Base-by-base conservation (phyloP, 768 basidiomycete species). In the Clathrus columnatus region DNA sequence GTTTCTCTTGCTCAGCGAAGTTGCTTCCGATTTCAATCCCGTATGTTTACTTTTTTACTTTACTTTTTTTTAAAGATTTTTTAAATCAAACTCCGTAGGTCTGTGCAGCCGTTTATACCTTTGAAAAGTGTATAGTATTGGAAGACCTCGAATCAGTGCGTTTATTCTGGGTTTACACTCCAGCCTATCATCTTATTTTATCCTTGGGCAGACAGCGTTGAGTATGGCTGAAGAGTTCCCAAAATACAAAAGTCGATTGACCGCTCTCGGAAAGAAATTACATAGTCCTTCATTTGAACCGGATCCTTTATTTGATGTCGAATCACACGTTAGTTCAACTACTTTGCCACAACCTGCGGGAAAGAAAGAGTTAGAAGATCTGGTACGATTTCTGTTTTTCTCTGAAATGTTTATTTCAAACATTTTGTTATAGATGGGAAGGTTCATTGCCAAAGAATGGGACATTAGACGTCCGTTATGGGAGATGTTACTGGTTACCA, bases 21-120 rank as follows among this genome's bases (percentile, higher is more conserved):
- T 50, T 24, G 49, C 49, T 5, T 20, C 46, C 11, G 28, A 50
- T 50, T 50, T 50, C 17, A 50, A 50, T 30, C 49, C 49, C 11
- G 49, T 50, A 30, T 11, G 49, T 29, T 11, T 7, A 11, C 14
- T 18, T 11, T 42, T 42, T 11, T 11, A 11, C 11, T 42, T 42
- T 11, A 42, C 41, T 11, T n/a, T n/a, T n/a, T n/a, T n/a, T n/a
- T n/a, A n/a, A n/a, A n/a, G n/a, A n/a, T n/a, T n/a, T n/a, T n/a
- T n/a, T n/a, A n/a, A n/a, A n/a, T n/a, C n/a, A n/a, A 11, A 20
- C 18, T 14, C 18, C 14, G 20, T 17, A 50, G 49, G 49, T 50
- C 14, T 50, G 49, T 16, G 49, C 49, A 10, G 21, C 49, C 20
- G 28, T 30, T 17, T 50, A 50, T 30, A 50, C 49, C 2, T 26